Evolutionary conservation across 176 grass and related monocot species (phyloP), one percentile per base, ranked within the genome.

Genomic region (Cenchrus americanus): DNA sequence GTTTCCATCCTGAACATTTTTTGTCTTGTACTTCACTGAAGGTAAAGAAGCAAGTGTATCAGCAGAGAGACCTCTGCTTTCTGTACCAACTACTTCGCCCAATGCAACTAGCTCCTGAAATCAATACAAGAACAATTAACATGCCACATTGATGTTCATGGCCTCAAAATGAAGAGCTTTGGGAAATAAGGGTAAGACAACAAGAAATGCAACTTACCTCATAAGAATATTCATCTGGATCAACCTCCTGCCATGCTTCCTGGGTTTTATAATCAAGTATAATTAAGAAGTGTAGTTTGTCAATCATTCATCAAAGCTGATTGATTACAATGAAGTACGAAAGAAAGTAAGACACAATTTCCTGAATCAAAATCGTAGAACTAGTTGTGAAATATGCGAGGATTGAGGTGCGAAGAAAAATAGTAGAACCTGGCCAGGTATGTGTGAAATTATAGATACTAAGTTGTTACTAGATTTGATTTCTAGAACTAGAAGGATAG

Each of bases 221-320:
- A 63, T 99, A 99, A 46, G 87, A 94, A 51, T 92, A 99, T 86
- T 99, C 96, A 62, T 96, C 96, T 64, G 91, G 91, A 86, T 99
- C 96, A 89, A 94, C 86, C 84, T 99, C 96, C 74, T 99, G 91
- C 96, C 96, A 99, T 75, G 91, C 86, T 88, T 99, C 96, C 96
- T 98, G 80, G 43, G 22, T 86, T 58, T 91, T 75, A 71, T 47
- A 73, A 69, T 37, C 4, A 37, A 37, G 34, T 37, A 37, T 37
- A 37, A 37, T 37, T 37, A 37, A 37, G 34, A 87, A 88, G 17
- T 66, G 24, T 73, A 69, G 62, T 76, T 43, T 86, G 10, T 49
- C 55, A 40, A 51, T 75, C 58, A 62, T 61, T 43, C 12, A 83
- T 75, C 17, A 54, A 46, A 68, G 32, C 61, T 26, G 30, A 43